These are phyloP conservation scores for Helenozyma baotianmanensis DNA, from an alignment of 805 yeast species.

Conservation along the genomic window DNA sequence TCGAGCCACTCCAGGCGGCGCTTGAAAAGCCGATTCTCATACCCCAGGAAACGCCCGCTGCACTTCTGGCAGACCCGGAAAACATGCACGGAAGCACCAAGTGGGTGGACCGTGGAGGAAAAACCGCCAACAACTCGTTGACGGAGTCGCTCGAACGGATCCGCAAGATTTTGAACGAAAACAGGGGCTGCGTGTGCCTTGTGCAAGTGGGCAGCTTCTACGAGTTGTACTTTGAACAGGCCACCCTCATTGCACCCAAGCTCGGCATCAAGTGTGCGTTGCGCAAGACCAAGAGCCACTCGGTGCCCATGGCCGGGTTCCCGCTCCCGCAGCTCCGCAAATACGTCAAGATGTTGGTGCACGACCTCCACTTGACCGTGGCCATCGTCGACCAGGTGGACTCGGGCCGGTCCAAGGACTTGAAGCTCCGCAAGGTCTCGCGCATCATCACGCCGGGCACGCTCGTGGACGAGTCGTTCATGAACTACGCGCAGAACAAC, in stretches of 20 bases:
- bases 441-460: constrained; percentile 92
- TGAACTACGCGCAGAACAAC: constrained; percentile 69
- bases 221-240: constrained; percentile 87
- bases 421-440: constrained; percentile 63
- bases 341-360: constrained; percentile 69
- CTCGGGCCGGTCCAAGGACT: constrained; percentile 16
- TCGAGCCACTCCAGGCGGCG: too few species aligned
- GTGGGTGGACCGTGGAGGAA: constrained; percentile 43
- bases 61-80: too few species aligned
- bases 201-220: constrained; percentile 87
- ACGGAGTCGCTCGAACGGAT: constrained; percentile 34
- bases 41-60: too few species aligned
- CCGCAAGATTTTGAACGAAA: constrained; percentile 27
- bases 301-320: constrained; percentile 85
- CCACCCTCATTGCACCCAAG: constrained; percentile 63
- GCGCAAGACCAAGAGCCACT: constrained; percentile 39
- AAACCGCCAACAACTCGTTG: constrained; percentile 24
- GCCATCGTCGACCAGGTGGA: constrained; percentile 74
- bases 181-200: constrained; percentile 37
- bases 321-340: constrained; percentile 69
- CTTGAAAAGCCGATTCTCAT: too few species aligned
- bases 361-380: constrained; percentile 64
- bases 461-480: constrained; percentile 76
- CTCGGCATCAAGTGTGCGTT: constrained; percentile 70
- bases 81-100: too few species aligned